Percentiles rank a stretch among this genome's conserved stretches.
Conservation (phyloP, 768 basidiomycete genomes). For the Thelephora ganbajun region DNA sequence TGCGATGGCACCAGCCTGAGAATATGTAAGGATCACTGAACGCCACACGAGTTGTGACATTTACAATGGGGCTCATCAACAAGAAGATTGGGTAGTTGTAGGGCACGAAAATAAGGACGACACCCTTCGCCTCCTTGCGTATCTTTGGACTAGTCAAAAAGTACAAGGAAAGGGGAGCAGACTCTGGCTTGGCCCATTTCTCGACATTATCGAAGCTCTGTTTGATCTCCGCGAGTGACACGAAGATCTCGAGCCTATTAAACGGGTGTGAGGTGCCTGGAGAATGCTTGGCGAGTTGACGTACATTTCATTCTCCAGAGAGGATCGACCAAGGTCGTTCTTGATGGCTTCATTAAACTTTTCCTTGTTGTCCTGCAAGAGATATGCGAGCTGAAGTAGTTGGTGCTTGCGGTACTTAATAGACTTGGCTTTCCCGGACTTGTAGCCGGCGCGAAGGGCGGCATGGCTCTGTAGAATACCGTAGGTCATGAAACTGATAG, state of each 20-base stretch:
- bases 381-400: slow-evolving; percentile 58
- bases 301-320: slow-evolving; percentile 41
- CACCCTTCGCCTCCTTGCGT: slow-evolving; percentile 67
- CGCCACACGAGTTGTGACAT: slow-evolving; percentile 9
- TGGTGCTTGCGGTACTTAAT: slow-evolving; percentile 63
- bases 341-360: slow-evolving; percentile 44
- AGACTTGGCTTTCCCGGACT: slow-evolving; percentile 48
- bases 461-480: slow-evolving; percentile 34
- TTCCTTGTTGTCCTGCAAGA: slow-evolving; percentile 58
- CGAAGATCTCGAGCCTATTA: slow-evolving; percentile 45
- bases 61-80: slow-evolving; percentile 41
- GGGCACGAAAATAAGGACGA: slow-evolving; percentile 52
- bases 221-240: slow-evolving; percentile 37
- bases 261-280: background rate
- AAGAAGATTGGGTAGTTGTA: slow-evolving; percentile 69
- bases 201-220: slow-evolving; percentile 48
- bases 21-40: background rate
- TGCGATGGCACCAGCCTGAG: slow-evolving; percentile 47
- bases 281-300: slow-evolving; percentile 7
- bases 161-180: slow-evolving; percentile 39
- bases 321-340: slow-evolving; percentile 50
- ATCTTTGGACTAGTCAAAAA: slow-evolving; percentile 47
- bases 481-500: no score
- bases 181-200: slow-evolving; percentile 61
- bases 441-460: slow-evolving; percentile 42